Evolutionary conservation across 2,329 filamentous ascomycete genomes (phyloP), one percentile per base, ranked within the genome.

Genomic region (Aspergillus cejpii): DNA sequence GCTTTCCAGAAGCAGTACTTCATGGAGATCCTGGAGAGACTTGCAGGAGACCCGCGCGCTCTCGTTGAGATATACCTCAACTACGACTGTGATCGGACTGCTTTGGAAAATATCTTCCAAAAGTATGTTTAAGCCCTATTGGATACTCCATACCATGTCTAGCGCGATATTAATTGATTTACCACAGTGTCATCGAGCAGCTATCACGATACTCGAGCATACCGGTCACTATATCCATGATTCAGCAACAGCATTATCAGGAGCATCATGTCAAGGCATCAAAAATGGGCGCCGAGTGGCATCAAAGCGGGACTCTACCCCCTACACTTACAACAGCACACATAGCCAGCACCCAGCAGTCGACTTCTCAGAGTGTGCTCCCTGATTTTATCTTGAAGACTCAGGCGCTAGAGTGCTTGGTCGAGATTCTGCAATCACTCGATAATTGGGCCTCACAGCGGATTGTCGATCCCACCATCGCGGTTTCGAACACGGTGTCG

Each of bases 11-110:
- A 97, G 67, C 79, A 92, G 43, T 89, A 91, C 61, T 92, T 97
- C 54, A 80, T 98, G 65, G 83, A 81, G 48, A 81, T 98, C 20
- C 76, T 98, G 41, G 85, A 87, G 57, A 79, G 91, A 47, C 75
- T 98, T 38, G 90, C 85, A 47, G 82, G 80, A 12, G 92, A 98
- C 62, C 87, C 91, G 1, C 79, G 87, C 53, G 90, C 88, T 0
- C 67, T 98, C 39, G 92, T 98, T 12, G 92, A 98, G 67, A 84
- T 90, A 11, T 98, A 98, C 66, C 78, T 98, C 51, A 98, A 98
- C 67, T 98, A 98, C 62, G 92, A 98, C 64, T 98, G 92, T 69
- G 94, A 97, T 60, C 79, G 91, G 48, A 89, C 88, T 31, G 81
- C 82, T 7, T 80, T 97, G 48, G 91, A 97, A 69, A 98, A 98